phyloP scores from a whole-genome alignment of 805 yeast species.

The Metschnikowia colocasiae region DNA sequence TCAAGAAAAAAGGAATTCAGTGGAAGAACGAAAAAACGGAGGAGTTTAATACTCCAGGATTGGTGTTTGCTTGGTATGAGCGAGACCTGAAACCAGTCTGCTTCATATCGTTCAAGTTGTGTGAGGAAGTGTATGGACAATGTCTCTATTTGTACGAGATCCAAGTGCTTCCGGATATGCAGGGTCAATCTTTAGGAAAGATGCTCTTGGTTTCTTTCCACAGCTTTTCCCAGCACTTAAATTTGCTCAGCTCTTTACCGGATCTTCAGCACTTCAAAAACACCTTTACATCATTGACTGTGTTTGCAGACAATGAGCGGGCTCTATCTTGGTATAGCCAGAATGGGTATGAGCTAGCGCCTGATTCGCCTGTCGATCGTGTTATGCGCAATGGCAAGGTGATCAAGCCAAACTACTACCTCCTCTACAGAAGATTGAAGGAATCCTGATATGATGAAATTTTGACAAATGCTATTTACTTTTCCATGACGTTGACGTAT shows the following conservation, averaged over 20 bases:
- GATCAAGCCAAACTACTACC: conserved; percentile 44
- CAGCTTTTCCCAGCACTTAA: conserved; percentile 11
- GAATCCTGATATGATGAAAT: no score
- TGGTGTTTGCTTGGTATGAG: conserved; percentile 39
- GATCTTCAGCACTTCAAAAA: conserved; percentile 10
- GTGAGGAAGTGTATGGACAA: conserved; percentile 33
- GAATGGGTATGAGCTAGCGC: conserved; percentile 36
- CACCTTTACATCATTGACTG: conserved; percentile 44
- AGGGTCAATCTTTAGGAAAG: conserved; percentile 38
- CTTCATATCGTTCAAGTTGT: conserved; percentile 46
- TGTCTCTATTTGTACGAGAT: conserved; percentile 55
- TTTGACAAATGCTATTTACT: not conserved
- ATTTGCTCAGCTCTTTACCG: not conserved
- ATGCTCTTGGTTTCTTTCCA: conserved; percentile 37
- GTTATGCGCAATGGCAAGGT: conserved; percentile 37
- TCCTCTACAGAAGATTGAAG: conserved; percentile 15
- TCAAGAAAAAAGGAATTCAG: conserved; percentile 27
- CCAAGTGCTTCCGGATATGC: conserved; percentile 39
- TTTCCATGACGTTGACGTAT: conserved; percentile 19
- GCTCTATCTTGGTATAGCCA: conserved; percentile 44
- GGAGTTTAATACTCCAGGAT: conserved; percentile 48
- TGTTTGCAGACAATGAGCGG: conserved; percentile 42
- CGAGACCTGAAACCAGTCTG: conserved; percentile 23
- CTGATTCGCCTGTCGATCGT: conserved; percentile 45
- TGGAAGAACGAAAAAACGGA: conserved; percentile 41